Percentiles rank a stretch among this genome's conserved stretches.
Evolutionary conservation across 2,329 filamentous ascomycete species (phyloP).

Genomic region (Sclerotinia nivalis): DNA sequence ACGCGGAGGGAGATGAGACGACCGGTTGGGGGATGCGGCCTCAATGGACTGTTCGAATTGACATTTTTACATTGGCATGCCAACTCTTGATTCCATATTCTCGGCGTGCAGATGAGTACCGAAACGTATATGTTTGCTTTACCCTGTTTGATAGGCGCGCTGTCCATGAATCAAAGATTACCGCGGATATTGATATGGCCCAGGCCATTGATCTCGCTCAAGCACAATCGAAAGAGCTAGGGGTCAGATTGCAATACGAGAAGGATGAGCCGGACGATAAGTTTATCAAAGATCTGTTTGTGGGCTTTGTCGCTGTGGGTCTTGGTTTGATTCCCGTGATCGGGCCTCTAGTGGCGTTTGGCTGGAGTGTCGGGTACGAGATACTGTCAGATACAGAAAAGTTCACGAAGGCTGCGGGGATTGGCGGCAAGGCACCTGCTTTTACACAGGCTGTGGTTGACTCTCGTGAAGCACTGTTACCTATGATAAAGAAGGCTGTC

Average conservation of each 20-base stretch:
- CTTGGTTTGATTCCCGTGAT: slow-evolving; percentile 5
- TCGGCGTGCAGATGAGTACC: background rate
- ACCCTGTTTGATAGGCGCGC: background rate
- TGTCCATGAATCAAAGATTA: background rate
- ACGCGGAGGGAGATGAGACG: background rate
- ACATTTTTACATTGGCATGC: slow-evolving; percentile 4
- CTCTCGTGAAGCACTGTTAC: slow-evolving; percentile 4
- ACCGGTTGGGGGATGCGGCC: background rate
- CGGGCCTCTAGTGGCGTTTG: slow-evolving; percentile 9
- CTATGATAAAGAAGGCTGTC: background rate
- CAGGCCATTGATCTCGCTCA: background rate
- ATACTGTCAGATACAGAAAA: slow-evolving; percentile 8
- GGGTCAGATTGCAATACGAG: background rate
- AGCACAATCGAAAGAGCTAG: background rate
- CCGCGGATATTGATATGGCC: slow-evolving; percentile 4
- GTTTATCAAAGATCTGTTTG: background rate
- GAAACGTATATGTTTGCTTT: background rate
- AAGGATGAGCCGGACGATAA: slow-evolving; percentile 11
- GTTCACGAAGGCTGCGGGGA: background rate
- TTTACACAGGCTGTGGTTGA: slow-evolving; percentile 12
- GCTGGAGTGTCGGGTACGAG: background rate
- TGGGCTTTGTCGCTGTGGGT: slow-evolving; percentile 3
- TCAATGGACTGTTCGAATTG: slow-evolving; percentile 18
- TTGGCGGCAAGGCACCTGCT: slow-evolving; percentile 6
- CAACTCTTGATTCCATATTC: slow-evolving; percentile 9